Base-by-base conservation (phyloP, 1,139 yeast genomes). In the Scheffersomyces segobiensis region DNA sequence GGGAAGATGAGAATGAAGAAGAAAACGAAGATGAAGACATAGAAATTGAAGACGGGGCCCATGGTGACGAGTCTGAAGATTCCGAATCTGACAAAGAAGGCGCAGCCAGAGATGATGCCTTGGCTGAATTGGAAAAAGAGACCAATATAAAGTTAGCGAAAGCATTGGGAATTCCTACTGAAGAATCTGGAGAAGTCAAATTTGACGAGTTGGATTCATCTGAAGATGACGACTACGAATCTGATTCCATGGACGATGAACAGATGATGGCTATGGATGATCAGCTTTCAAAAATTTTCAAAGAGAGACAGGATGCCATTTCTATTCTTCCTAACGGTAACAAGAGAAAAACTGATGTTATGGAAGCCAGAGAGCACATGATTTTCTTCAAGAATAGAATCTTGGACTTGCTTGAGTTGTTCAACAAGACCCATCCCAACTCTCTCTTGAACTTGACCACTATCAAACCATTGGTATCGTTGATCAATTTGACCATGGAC, bases 241-340 rank as follows among this genome's bases (percentile, higher is more conserved):
- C 89, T 14, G 96, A 91, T 62, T 86, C 93, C 2, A 90, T 92
- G 96, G 96, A 95, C 65, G 99, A 95, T 71, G 98, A 93, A 65
- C 93, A 93, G 71, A 95, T 95, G 99, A 87, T 93, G 87, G 97
- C 95, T 18, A 84, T 95, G 70, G 99, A 95, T 71, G 92, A 83
- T 32, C 96, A 92, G 61, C 78, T 95, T 46, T 86, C 97, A 0
- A 84, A 83, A 57, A 95, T 95, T 59, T 95, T 95, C 80, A 86
- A 89, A 66, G 95, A 93, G 67, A 85, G 96, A 68, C 86, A 87
- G 65, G 85, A 84, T 59, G 88, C 91, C 0, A 71, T 89, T 56
- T 73, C 82, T 14, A 73, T 72, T 46, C 71, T 76, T 3, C 75
- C 79, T 32, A 82, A 89, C 1, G 93, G 93, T 5, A 88, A 85